Evolutionary conservation across 1,284 basidiomycete genomes (phyloP), one percentile per base, ranked within the genome.

Genomic region (Cerioporus squamosus): DNA sequence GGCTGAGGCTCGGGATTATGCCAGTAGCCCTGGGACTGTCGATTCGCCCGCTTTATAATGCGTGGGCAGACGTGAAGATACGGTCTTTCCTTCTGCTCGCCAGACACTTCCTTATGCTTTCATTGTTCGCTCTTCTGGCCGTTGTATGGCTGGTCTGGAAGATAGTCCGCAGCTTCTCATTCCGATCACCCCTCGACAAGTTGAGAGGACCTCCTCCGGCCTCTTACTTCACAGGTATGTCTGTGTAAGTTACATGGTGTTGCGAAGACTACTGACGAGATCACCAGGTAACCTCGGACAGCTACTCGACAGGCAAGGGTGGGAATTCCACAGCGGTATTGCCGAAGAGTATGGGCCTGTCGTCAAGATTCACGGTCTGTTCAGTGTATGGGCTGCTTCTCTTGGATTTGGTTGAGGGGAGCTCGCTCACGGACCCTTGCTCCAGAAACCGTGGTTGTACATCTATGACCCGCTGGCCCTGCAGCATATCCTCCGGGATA

Each of bases 381-480:
- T 65, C 20, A 47, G 55, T 7, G 63, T 62, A 36, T 36, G 33
- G 5, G 22, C 10, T 51, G 33, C 2, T 42, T 7, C 15, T 17
- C 10, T 31, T 17, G 7, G 31, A 14, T 22, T 2, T 4, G 10
- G 5, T 20, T 29, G n/a, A 5, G 18, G 6, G 23, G 9, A 38
- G 2, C 17, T n/a, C 18, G 14, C 23, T 44, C 7, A 52, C 23
- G 24, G 23, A 44, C 38, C 10, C 1, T 24, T 14, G 15, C 33
- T 17, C 14, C 31, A 65, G 63, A 31, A 38, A 17, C 49, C 60
- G 10, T 43, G 31, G 23, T 36, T 67, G 4, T 64, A 63, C 18
- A 47, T 63, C 10, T 64, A 54, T 38, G 66, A 67, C n/a, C 62
- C 66, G 2, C 20, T 59, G 2, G 62, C 66, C 2, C 42, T 67